Base-by-base conservation (phyloP, 345 rosid species). In the Kernera saxatilis region DNA sequence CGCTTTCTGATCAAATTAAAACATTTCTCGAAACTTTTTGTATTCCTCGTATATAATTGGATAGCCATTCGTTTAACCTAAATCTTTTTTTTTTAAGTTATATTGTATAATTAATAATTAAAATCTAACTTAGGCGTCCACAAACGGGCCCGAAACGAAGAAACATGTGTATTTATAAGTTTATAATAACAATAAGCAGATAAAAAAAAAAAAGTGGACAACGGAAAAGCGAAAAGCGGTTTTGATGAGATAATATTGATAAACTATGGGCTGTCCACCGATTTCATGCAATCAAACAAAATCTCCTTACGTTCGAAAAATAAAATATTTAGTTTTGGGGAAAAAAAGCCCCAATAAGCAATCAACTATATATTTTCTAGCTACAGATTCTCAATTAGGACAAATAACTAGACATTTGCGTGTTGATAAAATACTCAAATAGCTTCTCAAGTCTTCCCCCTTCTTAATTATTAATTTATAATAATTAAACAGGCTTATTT, bases 281-380 rank as follows among this genome's bases (percentile, higher is more conserved):
- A 70, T 55, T 64, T 48, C 75, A 70, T 76, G 79, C 75, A 70
- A 76, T 70, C 75, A 70, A 70, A 76, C 79, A 76, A 76, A 69
- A 46, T 76, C 54, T 55, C 53, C 59, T 30, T 76, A 70, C 75
- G 71, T 70, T 63, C 66, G 10, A 62, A 29, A 36, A 21, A 23
- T 35, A n/a, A 19, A 45, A 19, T 69, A 52, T 15, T 49, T 12
- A 8, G 41, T 44, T 29, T 60, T 36, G 12, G n/a, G n/a, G n/a
- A 40, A 26, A 36, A 30, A 12, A 51, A 15, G 13, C n/a, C n/a
- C n/a, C n/a, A n/a, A n/a, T n/a, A n/a, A n/a, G n/a, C 61, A 68
- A 69, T 62, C 36, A 35, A 45, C 29, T 44, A 41, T 25, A 45
- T 18, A 23, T 32, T 23, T 51, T 25, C 2, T 75, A 69, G 19